These are phyloP conservation scores for Leccinum sublutescens DNA, from an alignment of 768 basidiomycete genomes.

Conservation along the genomic window DNA sequence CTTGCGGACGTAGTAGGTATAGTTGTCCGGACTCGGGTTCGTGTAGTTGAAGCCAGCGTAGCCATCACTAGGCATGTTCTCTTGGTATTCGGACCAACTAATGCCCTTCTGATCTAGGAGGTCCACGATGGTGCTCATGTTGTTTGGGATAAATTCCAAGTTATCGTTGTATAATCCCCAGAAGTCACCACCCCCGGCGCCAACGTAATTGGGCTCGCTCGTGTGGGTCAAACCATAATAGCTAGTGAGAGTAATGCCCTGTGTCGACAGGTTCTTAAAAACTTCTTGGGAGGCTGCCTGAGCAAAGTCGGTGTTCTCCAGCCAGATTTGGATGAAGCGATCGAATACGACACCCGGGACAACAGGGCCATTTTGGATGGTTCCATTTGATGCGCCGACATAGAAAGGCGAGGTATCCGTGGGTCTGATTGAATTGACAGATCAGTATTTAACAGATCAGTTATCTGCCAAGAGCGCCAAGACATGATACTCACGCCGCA, in stretches of 20 bases:
- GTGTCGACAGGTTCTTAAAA: conserved; percentile 40
- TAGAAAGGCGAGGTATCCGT: conserved; percentile 36
- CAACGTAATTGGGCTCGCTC: conserved; percentile 59
- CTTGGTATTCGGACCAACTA: conserved; percentile 61
- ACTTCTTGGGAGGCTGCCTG: conserved; percentile 25
- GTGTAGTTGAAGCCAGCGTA: conserved; percentile 40
- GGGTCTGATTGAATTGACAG: conserved; percentile 10
- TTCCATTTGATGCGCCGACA: conserved; percentile 41
- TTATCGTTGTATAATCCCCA: conserved; percentile 48
- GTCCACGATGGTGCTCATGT: conserved; percentile 58
- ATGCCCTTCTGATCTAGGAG: conserved; percentile 55
- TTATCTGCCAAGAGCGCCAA: background rate
- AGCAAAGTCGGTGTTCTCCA: conserved; percentile 57
- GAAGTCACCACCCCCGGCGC: conserved; percentile 50
- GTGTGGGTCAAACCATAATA: conserved; percentile 53
- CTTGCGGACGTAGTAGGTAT: conserved; percentile 53
- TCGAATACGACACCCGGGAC: conserved; percentile 45
- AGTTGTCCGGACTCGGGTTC: conserved; percentile 28
- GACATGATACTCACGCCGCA: conserved; percentile 16
- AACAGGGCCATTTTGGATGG: conserved; percentile 34
- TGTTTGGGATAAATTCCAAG: conserved; percentile 34
- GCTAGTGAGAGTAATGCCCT: conserved; percentile 48
- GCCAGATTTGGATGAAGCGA: conserved; percentile 50
- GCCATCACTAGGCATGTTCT: conserved; percentile 52
- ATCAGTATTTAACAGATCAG: conserved; percentile 6